Conservation (phyloP, 306 rosid species). For the Quercus ilex region DNA sequence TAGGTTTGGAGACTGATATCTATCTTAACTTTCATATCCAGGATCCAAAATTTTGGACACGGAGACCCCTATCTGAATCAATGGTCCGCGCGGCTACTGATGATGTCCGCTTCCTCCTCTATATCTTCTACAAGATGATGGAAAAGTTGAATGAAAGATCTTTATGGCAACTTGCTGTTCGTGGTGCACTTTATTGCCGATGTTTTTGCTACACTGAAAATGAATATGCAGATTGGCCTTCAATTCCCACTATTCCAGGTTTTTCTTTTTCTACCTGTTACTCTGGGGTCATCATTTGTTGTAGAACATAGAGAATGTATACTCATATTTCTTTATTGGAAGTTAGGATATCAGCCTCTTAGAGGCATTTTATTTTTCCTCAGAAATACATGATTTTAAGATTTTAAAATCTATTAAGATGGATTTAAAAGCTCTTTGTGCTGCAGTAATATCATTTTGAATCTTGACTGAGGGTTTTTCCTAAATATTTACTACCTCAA, state of each 20-base stretch:
- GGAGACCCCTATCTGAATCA: slow-evolving; percentile 50
- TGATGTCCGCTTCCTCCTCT: slow-evolving; percentile 55
- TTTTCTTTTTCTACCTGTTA: background rate
- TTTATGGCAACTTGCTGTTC: slow-evolving; percentile 50
- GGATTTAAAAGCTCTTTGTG: too few species aligned
- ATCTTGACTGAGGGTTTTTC: too few species aligned
- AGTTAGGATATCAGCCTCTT: too few species aligned
- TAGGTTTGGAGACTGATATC: background rate
- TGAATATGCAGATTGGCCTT: slow-evolving; percentile 43
- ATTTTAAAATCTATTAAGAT: too few species aligned
- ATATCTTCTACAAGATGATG: slow-evolving; percentile 48
- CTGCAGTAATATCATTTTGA: too few species aligned
- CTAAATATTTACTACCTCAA: too few species aligned
- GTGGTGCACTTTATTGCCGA: slow-evolving; percentile 53
- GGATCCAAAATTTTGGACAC: slow-evolving; percentile 58
- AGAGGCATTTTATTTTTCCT: too few species aligned
- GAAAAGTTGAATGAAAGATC: slow-evolving; percentile 38
- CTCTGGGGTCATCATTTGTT: too few species aligned
- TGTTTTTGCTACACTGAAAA: slow-evolving; percentile 47
- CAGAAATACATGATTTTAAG: too few species aligned
- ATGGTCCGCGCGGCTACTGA: slow-evolving; percentile 58
- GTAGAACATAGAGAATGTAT: too few species aligned
- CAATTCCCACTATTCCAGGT: slow-evolving; percentile 53
- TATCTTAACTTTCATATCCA: background rate
- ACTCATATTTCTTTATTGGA: too few species aligned